Evolutionary conservation across 176 grass and related monocot genomes (phyloP).

Genomic region (Carex littledalei): DNA sequence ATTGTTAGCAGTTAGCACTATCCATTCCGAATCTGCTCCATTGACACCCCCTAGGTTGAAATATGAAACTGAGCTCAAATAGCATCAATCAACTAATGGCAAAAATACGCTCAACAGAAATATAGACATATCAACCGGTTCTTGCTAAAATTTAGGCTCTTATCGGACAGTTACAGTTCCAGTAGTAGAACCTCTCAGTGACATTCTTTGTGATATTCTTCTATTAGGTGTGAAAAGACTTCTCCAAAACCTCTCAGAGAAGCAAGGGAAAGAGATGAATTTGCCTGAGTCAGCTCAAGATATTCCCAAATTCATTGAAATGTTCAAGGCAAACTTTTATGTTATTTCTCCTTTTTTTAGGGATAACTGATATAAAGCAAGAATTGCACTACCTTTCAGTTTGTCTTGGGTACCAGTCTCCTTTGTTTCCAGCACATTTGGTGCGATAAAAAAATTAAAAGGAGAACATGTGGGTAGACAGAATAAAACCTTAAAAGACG

Average conservation of each 20-base stretch:
- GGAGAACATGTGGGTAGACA: not conserved
- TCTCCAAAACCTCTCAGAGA: conserved; percentile 89
- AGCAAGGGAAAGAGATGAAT: conserved; percentile 93
- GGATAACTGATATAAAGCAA: not conserved
- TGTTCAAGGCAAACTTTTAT: conserved; percentile 50
- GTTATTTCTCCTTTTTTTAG: not conserved
- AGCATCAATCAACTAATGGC: not conserved
- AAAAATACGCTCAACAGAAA: not conserved
- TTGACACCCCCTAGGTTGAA: not conserved
- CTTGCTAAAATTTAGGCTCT: not conserved
- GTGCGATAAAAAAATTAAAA: not conserved
- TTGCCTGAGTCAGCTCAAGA: conserved; percentile 77
- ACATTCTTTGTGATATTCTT: conserved; percentile 5
- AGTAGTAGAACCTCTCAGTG: not conserved
- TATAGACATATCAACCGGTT: not conserved
- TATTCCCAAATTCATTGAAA: conserved; percentile 84
- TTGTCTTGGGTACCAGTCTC: not conserved
- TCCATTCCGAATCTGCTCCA: not conserved
- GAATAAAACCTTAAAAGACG: not conserved
- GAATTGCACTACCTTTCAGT: not conserved
- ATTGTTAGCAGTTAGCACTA: not conserved
- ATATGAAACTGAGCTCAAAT: not conserved
- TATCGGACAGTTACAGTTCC: not conserved
- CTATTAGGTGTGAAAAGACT: conserved; percentile 72
- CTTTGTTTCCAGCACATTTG: not conserved